Evolutionary conservation across 371 early-diverging fungal species (phyloP).

Genomic region (Actinomucor elegans): DNA sequence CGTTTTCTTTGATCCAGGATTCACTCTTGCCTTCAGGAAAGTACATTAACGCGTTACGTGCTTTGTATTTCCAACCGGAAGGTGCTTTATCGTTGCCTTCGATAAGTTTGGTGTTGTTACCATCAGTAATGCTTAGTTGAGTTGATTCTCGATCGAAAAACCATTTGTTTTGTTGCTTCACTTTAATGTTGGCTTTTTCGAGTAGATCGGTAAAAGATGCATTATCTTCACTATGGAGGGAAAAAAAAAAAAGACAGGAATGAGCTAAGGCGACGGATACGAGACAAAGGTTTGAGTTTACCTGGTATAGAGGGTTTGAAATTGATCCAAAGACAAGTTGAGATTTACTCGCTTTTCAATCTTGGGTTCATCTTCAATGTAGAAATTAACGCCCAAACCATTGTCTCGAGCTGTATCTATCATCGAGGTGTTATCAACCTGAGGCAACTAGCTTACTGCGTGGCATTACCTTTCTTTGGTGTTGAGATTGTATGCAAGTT

Average conservation of each 20-base stretch:
- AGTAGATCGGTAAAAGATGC: constrained; percentile 74
- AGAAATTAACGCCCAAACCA: constrained; percentile 25
- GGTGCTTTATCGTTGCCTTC: constrained; percentile 31
- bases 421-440: not conserved
- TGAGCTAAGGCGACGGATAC: no score
- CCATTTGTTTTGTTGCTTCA: constrained; percentile 67
- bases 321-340: constrained; percentile 58
- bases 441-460: not conserved
- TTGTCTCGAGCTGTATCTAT: not conserved
- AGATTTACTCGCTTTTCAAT: constrained; percentile 45
- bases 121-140: constrained; percentile 22
- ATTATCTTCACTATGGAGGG: constrained; percentile 71
- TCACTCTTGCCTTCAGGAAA: constrained; percentile 49
- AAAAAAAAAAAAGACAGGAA: not conserved
- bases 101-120: constrained; percentile 16
- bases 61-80: constrained; percentile 59
- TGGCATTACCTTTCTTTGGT: constrained; percentile 1
- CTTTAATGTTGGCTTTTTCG: constrained; percentile 60
- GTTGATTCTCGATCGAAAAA: constrained; percentile 65
- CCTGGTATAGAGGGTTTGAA: constrained; percentile 76
- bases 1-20: constrained; percentile 34
- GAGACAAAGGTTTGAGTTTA: no score
- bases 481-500: constrained; percentile 17
- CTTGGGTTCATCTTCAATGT: constrained; percentile 26
- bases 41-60: constrained; percentile 69